These are phyloP conservation scores for Fusarium liriodendri DNA, from an alignment of 2,329 filamentous ascomycete species.

Conservation along the genomic window DNA sequence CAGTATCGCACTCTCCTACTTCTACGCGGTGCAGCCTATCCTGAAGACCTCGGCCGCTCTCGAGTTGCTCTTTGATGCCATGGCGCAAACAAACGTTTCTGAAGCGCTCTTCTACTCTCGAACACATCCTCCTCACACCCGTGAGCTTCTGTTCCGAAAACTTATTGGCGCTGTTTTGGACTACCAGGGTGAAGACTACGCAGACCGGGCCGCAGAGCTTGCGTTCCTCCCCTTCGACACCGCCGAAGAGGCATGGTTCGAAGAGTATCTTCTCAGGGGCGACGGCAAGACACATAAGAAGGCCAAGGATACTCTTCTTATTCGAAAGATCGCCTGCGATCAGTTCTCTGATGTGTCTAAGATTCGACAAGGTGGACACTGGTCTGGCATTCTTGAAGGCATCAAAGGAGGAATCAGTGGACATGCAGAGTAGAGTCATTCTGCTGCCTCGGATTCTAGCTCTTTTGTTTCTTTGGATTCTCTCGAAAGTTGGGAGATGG, in stretches of 20 bases:
- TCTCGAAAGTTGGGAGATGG: background rate
- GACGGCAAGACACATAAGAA: slow-evolving; percentile 72
- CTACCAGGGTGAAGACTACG: slow-evolving; percentile 52
- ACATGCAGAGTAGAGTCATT: slow-evolving; percentile 41
- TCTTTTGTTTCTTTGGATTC: background rate
- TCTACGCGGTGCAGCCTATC: slow-evolving; percentile 78
- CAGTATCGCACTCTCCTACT: slow-evolving; percentile 79
- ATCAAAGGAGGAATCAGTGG: slow-evolving; percentile 59
- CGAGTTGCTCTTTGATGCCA: slow-evolving; percentile 74
- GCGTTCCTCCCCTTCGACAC: slow-evolving; percentile 77
- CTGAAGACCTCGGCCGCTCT: slow-evolving; percentile 73
- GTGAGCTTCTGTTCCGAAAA: slow-evolving; percentile 73
- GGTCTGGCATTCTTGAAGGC: slow-evolving; percentile 63
- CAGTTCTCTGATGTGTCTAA: slow-evolving; percentile 62
- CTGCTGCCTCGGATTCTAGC: background rate
- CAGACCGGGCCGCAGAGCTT: slow-evolving; percentile 73
- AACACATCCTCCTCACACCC: slow-evolving; percentile 69
- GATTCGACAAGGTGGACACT: slow-evolving; percentile 57
- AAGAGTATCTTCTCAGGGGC: slow-evolving; percentile 73
- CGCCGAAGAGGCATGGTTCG: slow-evolving; percentile 80
- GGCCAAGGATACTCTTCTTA: slow-evolving; percentile 78
- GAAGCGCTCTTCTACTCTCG: slow-evolving; percentile 82
- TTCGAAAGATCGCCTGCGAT: slow-evolving; percentile 78
- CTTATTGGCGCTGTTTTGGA: slow-evolving; percentile 70
- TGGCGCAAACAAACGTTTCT: slow-evolving; percentile 74